Conservation (phyloP, 805 yeast genomes). For the Metschnikowia lunata region DNA sequence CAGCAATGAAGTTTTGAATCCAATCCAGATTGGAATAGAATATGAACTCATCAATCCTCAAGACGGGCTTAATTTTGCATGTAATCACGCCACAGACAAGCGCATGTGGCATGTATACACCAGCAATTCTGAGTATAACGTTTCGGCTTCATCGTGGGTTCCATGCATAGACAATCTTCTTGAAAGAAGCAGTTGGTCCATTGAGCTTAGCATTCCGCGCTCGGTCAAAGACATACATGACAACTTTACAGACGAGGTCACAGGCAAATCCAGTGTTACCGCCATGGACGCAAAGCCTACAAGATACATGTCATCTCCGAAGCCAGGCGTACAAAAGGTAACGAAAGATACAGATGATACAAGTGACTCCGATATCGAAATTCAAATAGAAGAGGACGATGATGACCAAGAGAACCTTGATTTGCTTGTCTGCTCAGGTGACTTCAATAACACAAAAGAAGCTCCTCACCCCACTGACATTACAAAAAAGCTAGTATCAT, state of each 20-base stretch:
- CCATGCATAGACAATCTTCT: slow-evolving; percentile 90
- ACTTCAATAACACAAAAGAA: slow-evolving; percentile 60
- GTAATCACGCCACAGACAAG: slow-evolving; percentile 48
- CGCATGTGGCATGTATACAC: slow-evolving; percentile 83
- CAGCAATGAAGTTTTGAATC: slow-evolving; percentile 49
- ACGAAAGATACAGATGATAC: not conserved
- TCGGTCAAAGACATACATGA: slow-evolving; percentile 62
- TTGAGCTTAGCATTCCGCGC: slow-evolving; percentile 81
- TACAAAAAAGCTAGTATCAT: slow-evolving; percentile 69
- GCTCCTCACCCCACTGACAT: slow-evolving; percentile 71
- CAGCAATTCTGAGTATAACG: slow-evolving; percentile 67
- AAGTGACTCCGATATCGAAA: slow-evolving; percentile 6
- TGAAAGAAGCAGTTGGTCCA: slow-evolving; percentile 89
- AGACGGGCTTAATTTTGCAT: slow-evolving; percentile 73
- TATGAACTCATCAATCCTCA: slow-evolving; percentile 62
- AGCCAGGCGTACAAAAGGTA: not conserved
- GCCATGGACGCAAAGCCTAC: not conserved
- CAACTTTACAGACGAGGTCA: not conserved
- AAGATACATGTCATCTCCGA: not conserved
- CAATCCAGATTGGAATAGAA: slow-evolving; percentile 65
- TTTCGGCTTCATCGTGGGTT: slow-evolving; percentile 93
- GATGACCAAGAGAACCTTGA: slow-evolving; percentile 48
- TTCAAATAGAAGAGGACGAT: slow-evolving; percentile 31
- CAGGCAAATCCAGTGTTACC: not conserved
- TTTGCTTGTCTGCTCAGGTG: slow-evolving; percentile 66